Base-by-base conservation (phyloP, 768 basidiomycete species). In the Naematelia encephala region DNA sequence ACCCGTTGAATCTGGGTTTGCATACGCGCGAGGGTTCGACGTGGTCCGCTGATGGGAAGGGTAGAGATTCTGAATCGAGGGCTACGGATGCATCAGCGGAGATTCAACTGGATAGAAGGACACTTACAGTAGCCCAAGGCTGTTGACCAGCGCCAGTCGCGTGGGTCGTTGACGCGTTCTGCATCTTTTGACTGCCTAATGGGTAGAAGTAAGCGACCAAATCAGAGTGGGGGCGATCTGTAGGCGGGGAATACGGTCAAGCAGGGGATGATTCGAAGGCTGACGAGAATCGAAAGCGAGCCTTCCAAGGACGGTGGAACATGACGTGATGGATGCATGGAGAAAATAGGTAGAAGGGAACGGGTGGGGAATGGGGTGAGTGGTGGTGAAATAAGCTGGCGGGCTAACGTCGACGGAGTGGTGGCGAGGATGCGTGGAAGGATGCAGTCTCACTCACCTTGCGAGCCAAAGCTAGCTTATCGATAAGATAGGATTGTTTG, bases 21-120 rank as follows among this genome's bases (percentile, higher is more conserved):
- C 43, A 56, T 61, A 62, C 5, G 55, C 23, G 21, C 60, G 47
- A 22, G 64, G 64, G 23, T 62, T 65, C 43, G 64, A 61, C n/a
- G 51, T 46, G 11, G 12, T 42, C 1, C 64, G 64, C 42, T 61
- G 64, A 42, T 63, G 62, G 12, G 45, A 22, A 16, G 56, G 23
- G 42, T 45, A 60, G 21, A 60, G 21, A 44, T 45, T 51, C 19
- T 53, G 34, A 11, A 52, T 21, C 1, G 12, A 23, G 12, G 54
- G 59, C 49, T 42, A 27, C n/a, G 30, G 29, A 28, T 4, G 14
- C 19, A 51, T 23, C 22, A 51, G n/a, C 50, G 25, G 19, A 28
- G 22, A 21, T 10, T 27, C 5, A 16, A 26, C 22, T 19, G 16
- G 13, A 29, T 23, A 45, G 39, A 42, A 44, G 19, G 27, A 21